Base-by-base conservation (phyloP, 164 flowering plant genomes). In the Buxus sempervirens region DNA sequence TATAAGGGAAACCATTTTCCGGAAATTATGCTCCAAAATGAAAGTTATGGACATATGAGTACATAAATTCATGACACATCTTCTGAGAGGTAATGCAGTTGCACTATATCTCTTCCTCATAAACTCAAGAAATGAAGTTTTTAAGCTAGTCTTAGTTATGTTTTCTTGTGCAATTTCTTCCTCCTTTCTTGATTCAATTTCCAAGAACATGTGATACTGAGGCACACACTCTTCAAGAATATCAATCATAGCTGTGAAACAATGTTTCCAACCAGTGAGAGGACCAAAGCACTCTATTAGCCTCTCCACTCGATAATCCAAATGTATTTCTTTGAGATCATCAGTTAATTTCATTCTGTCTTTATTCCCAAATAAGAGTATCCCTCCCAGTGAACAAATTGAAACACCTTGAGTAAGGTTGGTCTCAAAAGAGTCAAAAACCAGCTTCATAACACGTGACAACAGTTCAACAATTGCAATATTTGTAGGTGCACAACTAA, bases 401-500 rank as follows among this genome's bases (percentile, higher is more conserved):
- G 16, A 21, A 54, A 14, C 21, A 20, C 24, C 53, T 25, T 9
- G 38, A 6, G 14, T n/a, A 26, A 36, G 25, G 27, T n/a, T 56
- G 1, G 20, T n/a, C 18, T 2, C 45, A 9, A 38, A 54, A 32
- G 57, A 25, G 4, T 66, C 48, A 15, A 51, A 49, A 13, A 65
- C 59, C 51, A 51, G 60, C 63, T 57, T 70, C 55, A 45, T 24
- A 9, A 71, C 64, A 55, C 65, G 70, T n/a, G 62, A 53, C 5
- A 57, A 70, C 20, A 65, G 27, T 61, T 60, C 70, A 5, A 19
- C 42, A 24, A 70, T 28, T 4, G 77, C 72, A 19, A 70, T 32
- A 65, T 70, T 70, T 2, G 73, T 70, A 2, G 77, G 77, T 27
- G 77, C 62, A 60, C 76, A 73, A 24, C 27, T 24, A 32, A 73